Percentiles rank a stretch among this genome's conserved stretches.
Evolutionary conservation across 2,329 filamentous ascomycete species (phyloP).

Genomic region (Coccinonectria pachysandricola): DNA sequence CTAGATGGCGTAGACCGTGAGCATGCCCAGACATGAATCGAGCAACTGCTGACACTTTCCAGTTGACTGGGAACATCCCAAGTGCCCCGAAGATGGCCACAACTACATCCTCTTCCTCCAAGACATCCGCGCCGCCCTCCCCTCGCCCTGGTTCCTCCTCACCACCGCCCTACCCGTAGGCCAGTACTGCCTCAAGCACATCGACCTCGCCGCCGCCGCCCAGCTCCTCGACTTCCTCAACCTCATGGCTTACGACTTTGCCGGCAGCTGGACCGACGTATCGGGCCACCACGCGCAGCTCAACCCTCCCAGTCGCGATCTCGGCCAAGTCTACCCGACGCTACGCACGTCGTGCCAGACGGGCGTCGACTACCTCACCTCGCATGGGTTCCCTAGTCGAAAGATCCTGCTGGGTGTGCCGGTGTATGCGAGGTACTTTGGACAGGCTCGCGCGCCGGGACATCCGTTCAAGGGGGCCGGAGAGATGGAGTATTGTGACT

Average conservation of each 20-base stretch:
- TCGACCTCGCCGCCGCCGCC: constrained; percentile 42
- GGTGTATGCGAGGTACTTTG: constrained; percentile 52
- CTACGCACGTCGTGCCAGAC: constrained; percentile 39
- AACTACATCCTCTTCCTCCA: constrained; percentile 48
- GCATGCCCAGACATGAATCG: constrained; percentile 1
- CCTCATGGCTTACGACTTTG: constrained; percentile 61
- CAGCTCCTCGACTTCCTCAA: constrained; percentile 51
- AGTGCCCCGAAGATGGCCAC: constrained; percentile 39
- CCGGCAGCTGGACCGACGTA: constrained; percentile 49
- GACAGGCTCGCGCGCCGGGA: constrained; percentile 40
- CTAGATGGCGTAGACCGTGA: constrained; percentile 57
- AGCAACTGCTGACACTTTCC: background rate
- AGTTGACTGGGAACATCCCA: constrained; percentile 63
- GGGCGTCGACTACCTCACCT: constrained; percentile 43
- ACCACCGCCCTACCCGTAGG: constrained; percentile 53
- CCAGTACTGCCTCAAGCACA: constrained; percentile 50
- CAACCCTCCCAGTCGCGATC: constrained; percentile 27
- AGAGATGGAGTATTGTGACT: constrained; percentile 52
- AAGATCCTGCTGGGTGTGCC: constrained; percentile 56
- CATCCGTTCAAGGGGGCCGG: constrained; percentile 38
- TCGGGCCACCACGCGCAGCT: constrained; percentile 58
- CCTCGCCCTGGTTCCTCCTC: constrained; percentile 45
- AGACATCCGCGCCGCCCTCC: constrained; percentile 43
- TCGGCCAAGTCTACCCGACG: constrained; percentile 15
- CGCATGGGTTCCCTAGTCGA: constrained; percentile 40